A percentile compares a stretch with the other conserved stretches of the same genome.
phyloP scores from a whole-genome alignment of 2,329 filamentous ascomycete genomes.

The Catunica adiposa region DNA sequence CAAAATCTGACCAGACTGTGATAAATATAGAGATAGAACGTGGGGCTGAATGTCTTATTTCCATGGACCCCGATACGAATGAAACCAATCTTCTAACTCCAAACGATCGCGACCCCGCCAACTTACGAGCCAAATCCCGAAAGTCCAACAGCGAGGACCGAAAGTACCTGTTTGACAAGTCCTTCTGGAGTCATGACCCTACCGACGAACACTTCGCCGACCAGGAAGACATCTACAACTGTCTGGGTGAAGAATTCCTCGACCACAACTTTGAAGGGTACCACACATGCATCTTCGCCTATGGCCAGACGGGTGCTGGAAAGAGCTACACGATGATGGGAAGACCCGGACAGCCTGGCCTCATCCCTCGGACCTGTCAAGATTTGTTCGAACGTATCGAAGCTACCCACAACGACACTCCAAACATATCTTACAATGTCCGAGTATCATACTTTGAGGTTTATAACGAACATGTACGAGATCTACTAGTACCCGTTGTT shows the following conservation, averaged over 20 bases:
- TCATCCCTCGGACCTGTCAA: conserved; percentile 90
- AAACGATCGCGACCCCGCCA: conserved; percentile 34
- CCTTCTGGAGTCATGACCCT: conserved; percentile 86
- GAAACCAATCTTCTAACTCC: conserved; percentile 67
- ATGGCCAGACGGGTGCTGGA: conserved; percentile 91
- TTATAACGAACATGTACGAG: conserved; percentile 97
- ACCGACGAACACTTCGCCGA: conserved; percentile 72
- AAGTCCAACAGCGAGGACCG: conserved; percentile 66
- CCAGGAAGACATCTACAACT: conserved; percentile 88
- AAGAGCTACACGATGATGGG: conserved; percentile 99
- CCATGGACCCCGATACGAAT: conserved; percentile 80
- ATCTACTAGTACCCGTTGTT: conserved; percentile 62
- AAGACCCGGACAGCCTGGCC: conserved; percentile 61
- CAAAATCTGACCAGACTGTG: not conserved
- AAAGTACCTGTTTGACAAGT: conserved; percentile 89
- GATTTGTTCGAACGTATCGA: conserved; percentile 92
- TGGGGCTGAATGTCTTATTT: conserved; percentile 67
- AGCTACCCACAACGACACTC: conserved; percentile 55
- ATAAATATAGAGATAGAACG: conserved; percentile 56
- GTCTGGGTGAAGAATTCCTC: conserved; percentile 85
- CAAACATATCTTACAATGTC: conserved; percentile 91
- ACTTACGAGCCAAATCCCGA: conserved; percentile 45
- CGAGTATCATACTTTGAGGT: conserved; percentile 98
- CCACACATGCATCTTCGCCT: conserved; percentile 97
- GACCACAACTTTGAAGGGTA: conserved; percentile 99